phyloP scores from a whole-genome alignment of 2,329 filamentous ascomycete species.

The Hypoxylon sp. region DNA sequence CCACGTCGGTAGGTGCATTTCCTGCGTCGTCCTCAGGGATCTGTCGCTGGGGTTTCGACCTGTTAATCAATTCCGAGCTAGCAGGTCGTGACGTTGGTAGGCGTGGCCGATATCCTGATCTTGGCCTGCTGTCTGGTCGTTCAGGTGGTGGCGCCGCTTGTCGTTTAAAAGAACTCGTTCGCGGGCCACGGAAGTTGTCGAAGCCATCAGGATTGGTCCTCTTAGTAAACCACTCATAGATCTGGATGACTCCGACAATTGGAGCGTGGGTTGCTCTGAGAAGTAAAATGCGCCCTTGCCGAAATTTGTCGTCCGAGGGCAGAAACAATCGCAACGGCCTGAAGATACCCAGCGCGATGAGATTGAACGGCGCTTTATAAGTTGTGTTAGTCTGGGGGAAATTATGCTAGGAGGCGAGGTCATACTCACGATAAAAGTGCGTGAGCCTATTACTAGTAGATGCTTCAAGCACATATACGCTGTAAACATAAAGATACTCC shows the following conservation, averaged over 20 bases:
- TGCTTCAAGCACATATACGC: conserved; percentile 75
- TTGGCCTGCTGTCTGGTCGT: conserved; percentile 46
- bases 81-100: conserved; percentile 48
- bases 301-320: conserved; percentile 73
- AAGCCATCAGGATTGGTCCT: conserved; percentile 61
- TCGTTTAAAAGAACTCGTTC: conserved; percentile 48
- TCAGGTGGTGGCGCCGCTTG: conserved; percentile 44
- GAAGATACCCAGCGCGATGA: conserved; percentile 79
- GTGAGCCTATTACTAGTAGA: conserved; percentile 78
- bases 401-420: too few relatives aligned
- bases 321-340: conserved; percentile 80
- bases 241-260: conserved; percentile 76
- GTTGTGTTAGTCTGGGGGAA: conserved; percentile 2
- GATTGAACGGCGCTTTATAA: conserved; percentile 73
- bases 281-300: conserved; percentile 72
- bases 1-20: conserved; percentile 60
- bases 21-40: conserved; percentile 55
- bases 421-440: conserved; percentile 71
- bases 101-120: conserved; percentile 46
- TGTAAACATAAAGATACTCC: conserved; percentile 85
- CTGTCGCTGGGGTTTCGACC: conserved; percentile 39
- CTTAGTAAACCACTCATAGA: conserved; percentile 72
- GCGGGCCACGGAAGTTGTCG: conserved; percentile 65
- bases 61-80: conserved; percentile 47
- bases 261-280: conserved; percentile 76